Evolutionary conservation across 345 rosid genomes (phyloP).

Genomic region (Linum tenue): DNA sequence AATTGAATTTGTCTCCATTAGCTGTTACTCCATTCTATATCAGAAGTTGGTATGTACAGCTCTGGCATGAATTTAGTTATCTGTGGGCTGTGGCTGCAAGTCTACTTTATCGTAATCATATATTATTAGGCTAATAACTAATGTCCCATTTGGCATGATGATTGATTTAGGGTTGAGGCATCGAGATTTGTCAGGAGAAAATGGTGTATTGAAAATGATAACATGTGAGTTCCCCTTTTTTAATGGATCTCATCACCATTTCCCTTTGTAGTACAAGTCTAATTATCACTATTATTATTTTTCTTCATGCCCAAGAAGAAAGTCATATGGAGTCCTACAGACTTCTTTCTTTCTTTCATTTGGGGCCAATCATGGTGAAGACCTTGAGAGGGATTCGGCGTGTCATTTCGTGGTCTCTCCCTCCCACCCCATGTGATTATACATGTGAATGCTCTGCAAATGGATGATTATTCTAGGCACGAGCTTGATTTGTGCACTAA

Average conservation of each 20-base stretch:
- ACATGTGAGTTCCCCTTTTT: conserved; percentile 1
- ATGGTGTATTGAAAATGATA: not conserved
- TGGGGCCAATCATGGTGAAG: too few relatives aligned
- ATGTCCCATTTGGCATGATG: not conserved
- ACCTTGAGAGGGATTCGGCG: not conserved
- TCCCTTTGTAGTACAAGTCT: not conserved
- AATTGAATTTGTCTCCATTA: not conserved
- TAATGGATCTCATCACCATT: not conserved
- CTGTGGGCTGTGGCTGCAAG: not conserved
- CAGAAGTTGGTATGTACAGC: not conserved
- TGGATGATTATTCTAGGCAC: not conserved
- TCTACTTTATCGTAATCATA: too few relatives aligned
- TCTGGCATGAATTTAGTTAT: not conserved
- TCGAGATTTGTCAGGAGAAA: not conserved
- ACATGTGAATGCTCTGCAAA: not conserved
- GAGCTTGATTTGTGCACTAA: not conserved
- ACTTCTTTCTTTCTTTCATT: too few relatives aligned
- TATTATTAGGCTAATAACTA: not conserved
- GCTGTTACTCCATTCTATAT: not conserved
- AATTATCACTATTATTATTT: too few relatives aligned
- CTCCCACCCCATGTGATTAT: not conserved
- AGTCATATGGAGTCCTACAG: too few relatives aligned
- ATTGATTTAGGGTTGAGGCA: not conserved
- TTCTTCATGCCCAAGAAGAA: too few relatives aligned
- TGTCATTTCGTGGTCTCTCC: not conserved